These are phyloP conservation scores for Phytopythium litorale DNA, from an alignment of 352 stramenopile genomes.

Conservation along the genomic window DNA sequence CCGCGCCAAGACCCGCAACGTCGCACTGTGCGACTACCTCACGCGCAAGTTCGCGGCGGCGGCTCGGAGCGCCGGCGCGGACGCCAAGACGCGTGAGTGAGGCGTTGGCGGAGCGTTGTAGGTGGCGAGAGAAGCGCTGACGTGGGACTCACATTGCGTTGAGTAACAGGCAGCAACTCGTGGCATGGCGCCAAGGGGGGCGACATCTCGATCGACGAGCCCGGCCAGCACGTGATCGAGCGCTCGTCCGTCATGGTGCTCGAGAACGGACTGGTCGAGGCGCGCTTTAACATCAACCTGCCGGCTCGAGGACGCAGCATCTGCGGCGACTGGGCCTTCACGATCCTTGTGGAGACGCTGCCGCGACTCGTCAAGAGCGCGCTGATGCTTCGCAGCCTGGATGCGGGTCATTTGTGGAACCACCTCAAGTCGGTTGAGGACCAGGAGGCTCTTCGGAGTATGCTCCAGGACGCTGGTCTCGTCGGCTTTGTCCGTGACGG, in stretches of 20 bases:
- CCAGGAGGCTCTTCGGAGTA: constrained; percentile 85
- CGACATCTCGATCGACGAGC: constrained; percentile 92
- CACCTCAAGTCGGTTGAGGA: constrained; percentile 94
- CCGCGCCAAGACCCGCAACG: constrained; percentile 68
- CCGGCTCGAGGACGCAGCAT: constrained; percentile 92
- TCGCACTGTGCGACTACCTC: constrained; percentile 90
- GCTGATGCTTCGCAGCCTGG: constrained; percentile 75
- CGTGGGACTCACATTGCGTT: neutral
- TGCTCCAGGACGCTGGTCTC: constrained; percentile 78
- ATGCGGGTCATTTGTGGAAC: constrained; percentile 56
- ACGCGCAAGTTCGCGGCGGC: constrained; percentile 79
- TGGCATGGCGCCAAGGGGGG: constrained; percentile 91
- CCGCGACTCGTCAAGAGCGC: constrained; percentile 80
- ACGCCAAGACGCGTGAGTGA: constrained; percentile 43
- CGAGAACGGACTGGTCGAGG: constrained; percentile 81
- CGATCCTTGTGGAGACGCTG: constrained; percentile 90
- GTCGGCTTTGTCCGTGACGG: constrained; percentile 93
- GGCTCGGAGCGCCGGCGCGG: constrained; percentile 43
- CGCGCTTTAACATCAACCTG: constrained; percentile 95
- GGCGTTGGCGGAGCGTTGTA: constrained; percentile 12
- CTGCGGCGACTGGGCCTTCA: constrained; percentile 89
- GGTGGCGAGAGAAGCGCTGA: neutral
- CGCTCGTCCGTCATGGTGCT: constrained; percentile 86
- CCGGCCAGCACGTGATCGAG: constrained; percentile 93
- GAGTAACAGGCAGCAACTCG: constrained; percentile 39